Conservation (phyloP, 2,329 filamentous ascomycete genomes). For the Aspergillus brasiliensis region DNA sequence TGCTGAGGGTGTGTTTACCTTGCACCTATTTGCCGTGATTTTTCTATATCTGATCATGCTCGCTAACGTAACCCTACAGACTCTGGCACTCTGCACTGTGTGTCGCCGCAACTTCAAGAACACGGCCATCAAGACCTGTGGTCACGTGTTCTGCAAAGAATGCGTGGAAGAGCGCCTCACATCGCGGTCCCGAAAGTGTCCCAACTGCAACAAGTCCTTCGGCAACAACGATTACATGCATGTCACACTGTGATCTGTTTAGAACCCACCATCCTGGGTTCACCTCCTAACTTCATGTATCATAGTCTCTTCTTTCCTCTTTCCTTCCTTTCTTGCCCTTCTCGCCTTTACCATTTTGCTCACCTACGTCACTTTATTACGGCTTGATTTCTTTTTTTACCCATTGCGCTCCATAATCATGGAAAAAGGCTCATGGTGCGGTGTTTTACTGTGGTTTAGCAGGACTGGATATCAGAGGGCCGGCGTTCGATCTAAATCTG, state of each 20-base stretch:
- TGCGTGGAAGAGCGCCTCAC: conserved; percentile 88
- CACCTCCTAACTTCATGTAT: conserved; percentile 31
- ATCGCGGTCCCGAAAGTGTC: conserved; percentile 92
- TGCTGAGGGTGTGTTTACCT: conserved; percentile 70
- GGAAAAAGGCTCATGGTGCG: conserved; percentile 38
- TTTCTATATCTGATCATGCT: neutral
- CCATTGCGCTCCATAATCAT: conserved; percentile 16
- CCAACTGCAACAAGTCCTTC: conserved; percentile 89
- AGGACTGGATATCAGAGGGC: conserved; percentile 31
- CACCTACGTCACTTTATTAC: conserved; percentile 17
- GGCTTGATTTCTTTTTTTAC: conserved; percentile 12
- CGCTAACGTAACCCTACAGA: conserved; percentile 47
- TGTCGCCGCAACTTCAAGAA: conserved; percentile 95
- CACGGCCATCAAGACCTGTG: conserved; percentile 88
- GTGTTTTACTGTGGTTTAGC: conserved; percentile 38
- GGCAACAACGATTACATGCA: conserved; percentile 87
- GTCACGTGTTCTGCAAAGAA: conserved; percentile 87
- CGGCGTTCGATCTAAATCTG: conserved; percentile 33
- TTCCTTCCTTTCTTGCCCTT: conserved; percentile 16
- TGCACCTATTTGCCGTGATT: too few species aligned
- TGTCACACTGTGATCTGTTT: conserved; percentile 46
- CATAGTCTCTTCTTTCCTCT: conserved; percentile 30
- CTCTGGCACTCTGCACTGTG: conserved; percentile 83
- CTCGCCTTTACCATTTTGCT: conserved; percentile 6
- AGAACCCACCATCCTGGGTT: conserved; percentile 11